These are phyloP conservation scores for Thamnidium elegans DNA, from an alignment of 192 early-diverging fungal genomes.

Conservation along the genomic window DNA sequence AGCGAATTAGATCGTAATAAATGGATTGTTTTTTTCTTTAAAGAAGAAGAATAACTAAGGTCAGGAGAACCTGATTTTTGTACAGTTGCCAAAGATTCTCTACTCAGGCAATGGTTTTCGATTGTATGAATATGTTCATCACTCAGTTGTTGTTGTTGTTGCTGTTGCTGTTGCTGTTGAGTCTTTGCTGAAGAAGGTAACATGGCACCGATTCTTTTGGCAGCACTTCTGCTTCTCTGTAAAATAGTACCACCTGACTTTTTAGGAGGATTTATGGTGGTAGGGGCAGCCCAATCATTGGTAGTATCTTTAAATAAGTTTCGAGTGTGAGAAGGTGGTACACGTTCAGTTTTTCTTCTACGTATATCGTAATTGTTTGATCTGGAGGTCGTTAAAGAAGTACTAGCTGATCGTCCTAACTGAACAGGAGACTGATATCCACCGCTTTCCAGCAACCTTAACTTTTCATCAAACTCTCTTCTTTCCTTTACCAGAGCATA, in stretches of 20 bases:
- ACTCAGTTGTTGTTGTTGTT: background rate
- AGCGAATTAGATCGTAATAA: constrained; percentile 1
- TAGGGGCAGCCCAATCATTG: constrained; percentile 9
- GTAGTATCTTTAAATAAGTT: background rate
- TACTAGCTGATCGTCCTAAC: constrained; percentile 7
- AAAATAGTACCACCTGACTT: background rate
- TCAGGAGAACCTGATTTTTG: background rate
- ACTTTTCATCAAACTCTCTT: constrained; percentile 39
- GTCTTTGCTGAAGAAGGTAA: constrained; percentile 7
- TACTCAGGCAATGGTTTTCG: background rate
- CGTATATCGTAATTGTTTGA: background rate
- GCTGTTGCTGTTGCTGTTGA: background rate
- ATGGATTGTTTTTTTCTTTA: constrained; percentile 4
- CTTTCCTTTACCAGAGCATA: constrained; percentile 76
- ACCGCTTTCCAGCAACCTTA: background rate
- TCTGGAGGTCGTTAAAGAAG: background rate
- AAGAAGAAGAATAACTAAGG: background rate
- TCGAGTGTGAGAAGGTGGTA: constrained; percentile 11
- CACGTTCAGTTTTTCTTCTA: constrained; percentile 15
- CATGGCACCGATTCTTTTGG: constrained; percentile 22
- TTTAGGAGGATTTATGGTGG: background rate
- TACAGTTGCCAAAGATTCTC: background rate
- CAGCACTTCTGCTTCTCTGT: constrained; percentile 20
- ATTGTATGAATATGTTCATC: background rate
- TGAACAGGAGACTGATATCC: constrained; percentile 3